Evolutionary conservation across 306 rosid species (phyloP), one percentile per base, ranked within the genome.

Genomic region (Ormosia emarginata): DNA sequence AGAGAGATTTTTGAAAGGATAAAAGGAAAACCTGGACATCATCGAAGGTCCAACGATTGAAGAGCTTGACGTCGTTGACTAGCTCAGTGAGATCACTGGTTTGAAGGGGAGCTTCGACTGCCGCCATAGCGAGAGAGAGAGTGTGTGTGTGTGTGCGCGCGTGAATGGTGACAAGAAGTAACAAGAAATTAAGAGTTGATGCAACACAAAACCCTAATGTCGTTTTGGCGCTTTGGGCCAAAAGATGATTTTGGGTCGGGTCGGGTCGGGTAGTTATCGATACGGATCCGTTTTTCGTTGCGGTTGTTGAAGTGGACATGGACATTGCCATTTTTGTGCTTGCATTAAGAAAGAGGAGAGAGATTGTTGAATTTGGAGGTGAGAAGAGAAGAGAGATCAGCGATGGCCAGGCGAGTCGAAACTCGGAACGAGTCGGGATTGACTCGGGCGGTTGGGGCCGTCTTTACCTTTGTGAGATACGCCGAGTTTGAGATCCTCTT

Each of bases 401-500:
- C 74, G 79, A 83, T 90, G 92, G 84, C 71, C 14, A 83, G 88
- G 83, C 88, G 86, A 85, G 77, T 72, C 12, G 87, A 80, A 77
- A 82, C 56, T 43, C 82, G 79, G 83, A 79, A 75, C 81, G 88
- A 90, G 49, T 89, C 97, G 18, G 40, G 47, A 13, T 44, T 86
- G 80, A 91, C 90, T 77, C 91, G 95, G 67, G 84, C 79, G 40
- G 89, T 93, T 14, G 79, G 49, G 43, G 50, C 91, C 8, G 80
- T 90, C 30, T 91, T 91, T 29, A 73, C 81, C 56, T 95, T 93
- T 15, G 81, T 93, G 67, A 80, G 86, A 87, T 77, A 81, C 12
- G 97, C 98, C 0, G 97, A 95, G 90, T 95, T 95, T 81, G 98
- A 95, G 91, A 91, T 95, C 86, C 90, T 95, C 32, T 93, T 95